Evolutionary conservation across 2,329 filamentous ascomycete species (phyloP).

Genomic region (Ceratocystis lukuohia): DNA sequence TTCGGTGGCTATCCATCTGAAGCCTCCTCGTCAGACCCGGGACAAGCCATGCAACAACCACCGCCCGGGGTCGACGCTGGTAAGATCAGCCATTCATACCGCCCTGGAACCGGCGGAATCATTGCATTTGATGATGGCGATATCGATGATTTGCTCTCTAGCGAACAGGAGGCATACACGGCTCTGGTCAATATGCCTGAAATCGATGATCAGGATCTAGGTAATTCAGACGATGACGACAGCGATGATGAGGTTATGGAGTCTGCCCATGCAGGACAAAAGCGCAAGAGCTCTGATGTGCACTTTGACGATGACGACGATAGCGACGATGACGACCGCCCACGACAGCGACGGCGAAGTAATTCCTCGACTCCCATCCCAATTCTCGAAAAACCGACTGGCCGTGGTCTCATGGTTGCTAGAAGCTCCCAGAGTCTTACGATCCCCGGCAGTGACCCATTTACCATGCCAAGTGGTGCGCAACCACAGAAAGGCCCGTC

Average conservation of each 20-base stretch:
- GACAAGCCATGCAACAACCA: constrained; percentile 34
- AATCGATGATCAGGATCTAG: constrained; percentile 57
- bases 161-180: constrained; percentile 69
- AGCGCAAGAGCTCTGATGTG: constrained; percentile 66
- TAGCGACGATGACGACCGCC: constrained; percentile 53
- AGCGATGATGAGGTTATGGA: constrained; percentile 31
- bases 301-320: constrained; percentile 54
- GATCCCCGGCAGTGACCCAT: constrained; percentile 36
- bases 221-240: constrained; percentile 43
- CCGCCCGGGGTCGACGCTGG: constrained; percentile 59
- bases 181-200: constrained; percentile 86
- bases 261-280: constrained; percentile 42
- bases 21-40: constrained; percentile 7
- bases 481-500: constrained; percentile 40
- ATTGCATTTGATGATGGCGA: constrained; percentile 95
- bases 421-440: constrained; percentile 30
- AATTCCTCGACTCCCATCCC: constrained; percentile 67
- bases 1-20: constrained; percentile 61
- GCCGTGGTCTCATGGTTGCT: constrained; percentile 46
- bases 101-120: constrained; percentile 69
- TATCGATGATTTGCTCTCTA: constrained; percentile 65
- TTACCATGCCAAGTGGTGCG: constrained; percentile 44
- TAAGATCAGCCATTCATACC: constrained; percentile 57
- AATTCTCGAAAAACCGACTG: constrained; percentile 37
- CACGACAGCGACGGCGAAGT: constrained; percentile 67